Base-by-base conservation (phyloP, 768 basidiomycete species). In the Termitomyces bulborhizus region DNA sequence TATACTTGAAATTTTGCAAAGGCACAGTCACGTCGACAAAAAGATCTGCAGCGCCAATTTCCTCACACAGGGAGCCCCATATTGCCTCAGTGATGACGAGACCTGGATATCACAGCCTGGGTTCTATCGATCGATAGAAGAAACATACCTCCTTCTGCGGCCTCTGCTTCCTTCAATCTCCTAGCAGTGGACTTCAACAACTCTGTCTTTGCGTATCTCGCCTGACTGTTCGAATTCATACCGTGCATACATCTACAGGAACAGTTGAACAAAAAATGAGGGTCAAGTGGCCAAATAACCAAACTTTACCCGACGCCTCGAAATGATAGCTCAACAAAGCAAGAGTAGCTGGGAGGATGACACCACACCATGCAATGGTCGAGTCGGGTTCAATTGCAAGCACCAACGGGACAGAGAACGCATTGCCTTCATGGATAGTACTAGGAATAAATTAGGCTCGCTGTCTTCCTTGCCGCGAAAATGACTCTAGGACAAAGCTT, bases 1-100 rank as follows among this genome's bases (percentile, higher is more conserved):
- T 84, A 81, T 49, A 97, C 65, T 65, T 91, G 90, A 39, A 87
- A 86, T 60, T 85, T 80, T 94, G 93, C 49, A 95, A 66, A 6
- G 93, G 82, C 42, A 89, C 73, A 4, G 88, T 91, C 40, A 95
- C 91, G 66, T 94, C 86, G 45, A 90, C 73, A 43, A 77, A 71
- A 31, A 89, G 74, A 50, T 81, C 81, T 55, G 79, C 73, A 8
- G 75, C 73, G 52, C 75, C 80, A 50, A 75, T 75, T 51, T 76
- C 77, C 53, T 68, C 68, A 62, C 79, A 76, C 27, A 74, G 70
- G 45, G 81, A 76, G 16, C 88, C 87, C 68, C 93, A 94, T 8
- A 71, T 76, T 21, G 91, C 93, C 56, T 86, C 82, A 59, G 84
- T 65, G 63, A 96, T 81, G 56, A 95, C 78, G 43, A 95, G 75